A percentile compares a stretch with the other conserved stretches of the same genome.
phyloP scores from a whole-genome alignment of 495 filamentous ascomycete genomes.

The Pyrenula massariospora region DNA sequence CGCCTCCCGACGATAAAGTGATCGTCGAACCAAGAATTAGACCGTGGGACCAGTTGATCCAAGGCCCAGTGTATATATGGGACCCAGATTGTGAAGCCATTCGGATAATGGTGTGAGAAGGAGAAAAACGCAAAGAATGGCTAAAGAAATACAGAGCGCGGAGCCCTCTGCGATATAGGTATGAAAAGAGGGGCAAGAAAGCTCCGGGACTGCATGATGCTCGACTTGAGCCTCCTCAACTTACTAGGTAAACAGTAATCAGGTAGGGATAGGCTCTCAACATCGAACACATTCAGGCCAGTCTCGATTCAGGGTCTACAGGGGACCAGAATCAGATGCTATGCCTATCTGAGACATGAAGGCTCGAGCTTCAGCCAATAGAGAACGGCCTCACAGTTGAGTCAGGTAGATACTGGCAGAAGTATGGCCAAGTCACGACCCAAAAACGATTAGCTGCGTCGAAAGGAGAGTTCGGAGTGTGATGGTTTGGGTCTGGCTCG shows the following conservation, averaged over 20 bases:
- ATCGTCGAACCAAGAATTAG: constrained; percentile 21
- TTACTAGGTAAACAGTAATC: too few relatives aligned
- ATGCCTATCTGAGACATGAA: too few relatives aligned
- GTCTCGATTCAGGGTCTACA: too few relatives aligned
- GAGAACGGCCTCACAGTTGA: not conserved
- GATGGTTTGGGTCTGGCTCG: not conserved
- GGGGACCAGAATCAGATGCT: too few relatives aligned
- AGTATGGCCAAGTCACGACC: not conserved
- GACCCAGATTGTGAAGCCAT: not conserved
- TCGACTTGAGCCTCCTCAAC: not conserved
- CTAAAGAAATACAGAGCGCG: not conserved
- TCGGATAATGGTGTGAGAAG: not conserved
- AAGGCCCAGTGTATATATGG: constrained; percentile 18
- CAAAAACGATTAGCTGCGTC: not conserved
- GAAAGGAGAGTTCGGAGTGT: not conserved
- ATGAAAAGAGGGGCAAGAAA: not conserved
- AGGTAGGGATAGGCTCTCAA: too few relatives aligned
- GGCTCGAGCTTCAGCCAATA: not conserved
- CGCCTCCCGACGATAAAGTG: constrained; percentile 18
- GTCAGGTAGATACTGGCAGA: not conserved
- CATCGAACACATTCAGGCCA: too few relatives aligned
- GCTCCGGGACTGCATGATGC: not conserved
- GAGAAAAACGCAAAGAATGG: not conserved
- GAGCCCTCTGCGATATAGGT: not conserved
- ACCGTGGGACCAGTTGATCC: constrained; percentile 28